Base-by-base conservation (phyloP, 495 filamentous ascomycete species). In the Penicillium riverlandense region DNA sequence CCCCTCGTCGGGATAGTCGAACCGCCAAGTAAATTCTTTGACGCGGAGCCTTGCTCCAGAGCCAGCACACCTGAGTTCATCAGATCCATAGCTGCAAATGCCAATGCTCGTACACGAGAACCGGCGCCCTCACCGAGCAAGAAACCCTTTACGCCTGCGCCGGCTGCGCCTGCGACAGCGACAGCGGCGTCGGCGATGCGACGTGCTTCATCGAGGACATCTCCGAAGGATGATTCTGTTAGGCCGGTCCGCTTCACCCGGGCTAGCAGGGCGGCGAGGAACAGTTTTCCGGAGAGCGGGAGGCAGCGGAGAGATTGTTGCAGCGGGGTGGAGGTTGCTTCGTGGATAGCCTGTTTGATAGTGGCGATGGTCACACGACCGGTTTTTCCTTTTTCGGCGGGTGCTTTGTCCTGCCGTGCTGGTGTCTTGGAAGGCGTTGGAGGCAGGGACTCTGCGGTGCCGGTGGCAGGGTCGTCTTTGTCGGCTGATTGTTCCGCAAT, bases 281-380 rank as follows among this genome's bases (percentile, higher is more conserved):
- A 85, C 27, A 97, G 66, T 48, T 96, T 96, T 4, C 83, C 78
- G 10, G 84, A 73, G 29, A 96, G 77, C 3, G 94, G 86, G 11
- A 96, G 78, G 10, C 79, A 72, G 36, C 88, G 83, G 22, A 99
- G 77, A 45, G 85, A 89, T 60, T 86, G 85, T 57, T 96, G 91
- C 35, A 99, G 67, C 1, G 94, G 91, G 47, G 84, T 95, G 1
- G 84, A 88, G 1, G 92, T 97, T 1, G 90, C 89, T 67, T 99
- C 94, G 54, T 84, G 83, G 61, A 99, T 97, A 12, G 92, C 92
- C 59, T 86, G 78, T 54, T 95, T 95, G 53, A 98, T 82, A 1
- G 88, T 95, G 30, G 85, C 80, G 53, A 97, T 97, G 0, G 90
- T 96, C 29, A 96, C 92, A 28, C 78, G 62, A 62, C 47, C 86